Conservation (phyloP, 139 green algal species). For the Edaphochlamys debaryana region DNA sequence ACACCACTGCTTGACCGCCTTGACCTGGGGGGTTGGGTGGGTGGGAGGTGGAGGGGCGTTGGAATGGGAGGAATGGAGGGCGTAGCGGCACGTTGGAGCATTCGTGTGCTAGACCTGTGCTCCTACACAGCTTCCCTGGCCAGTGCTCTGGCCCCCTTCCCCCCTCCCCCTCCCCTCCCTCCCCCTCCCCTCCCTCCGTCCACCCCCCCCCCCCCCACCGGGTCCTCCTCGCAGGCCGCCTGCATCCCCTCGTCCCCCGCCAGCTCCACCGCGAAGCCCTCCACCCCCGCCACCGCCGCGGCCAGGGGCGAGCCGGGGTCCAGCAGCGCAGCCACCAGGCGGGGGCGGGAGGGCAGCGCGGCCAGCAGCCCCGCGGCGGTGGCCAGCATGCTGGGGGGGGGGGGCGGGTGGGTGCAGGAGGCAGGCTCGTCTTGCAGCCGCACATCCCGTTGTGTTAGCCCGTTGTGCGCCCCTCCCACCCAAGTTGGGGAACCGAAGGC, state of each 20-base stretch:
- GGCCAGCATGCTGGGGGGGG: too few species aligned
- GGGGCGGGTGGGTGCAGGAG: too few species aligned
- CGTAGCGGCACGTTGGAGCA: too few species aligned
- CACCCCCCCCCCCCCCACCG: neutral
- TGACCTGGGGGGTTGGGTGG: neutral
- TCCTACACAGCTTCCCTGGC: too few species aligned
- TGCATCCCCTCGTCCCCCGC: neutral
- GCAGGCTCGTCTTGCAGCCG: too few species aligned
- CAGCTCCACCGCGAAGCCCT: conserved; percentile 9
- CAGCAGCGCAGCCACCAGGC: neutral
- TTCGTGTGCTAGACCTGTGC: too few species aligned
- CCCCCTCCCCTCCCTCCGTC: neutral
- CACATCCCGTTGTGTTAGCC: too few species aligned
- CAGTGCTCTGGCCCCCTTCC: too few species aligned
- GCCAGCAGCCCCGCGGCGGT: too few species aligned
- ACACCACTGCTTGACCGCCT: neutral
- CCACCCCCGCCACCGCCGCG: neutral
- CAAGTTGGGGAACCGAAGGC: too few species aligned
- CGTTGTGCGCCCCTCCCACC: too few species aligned
- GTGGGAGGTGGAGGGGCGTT: neutral
- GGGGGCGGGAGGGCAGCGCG: too few species aligned
- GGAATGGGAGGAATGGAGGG: neutral
- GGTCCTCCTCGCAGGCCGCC: neutral
- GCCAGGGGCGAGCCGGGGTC: neutral
- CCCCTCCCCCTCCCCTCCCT: neutral